phyloP scores from a whole-genome alignment of 257 asterid species.

The Salvia rosmarinus region DNA sequence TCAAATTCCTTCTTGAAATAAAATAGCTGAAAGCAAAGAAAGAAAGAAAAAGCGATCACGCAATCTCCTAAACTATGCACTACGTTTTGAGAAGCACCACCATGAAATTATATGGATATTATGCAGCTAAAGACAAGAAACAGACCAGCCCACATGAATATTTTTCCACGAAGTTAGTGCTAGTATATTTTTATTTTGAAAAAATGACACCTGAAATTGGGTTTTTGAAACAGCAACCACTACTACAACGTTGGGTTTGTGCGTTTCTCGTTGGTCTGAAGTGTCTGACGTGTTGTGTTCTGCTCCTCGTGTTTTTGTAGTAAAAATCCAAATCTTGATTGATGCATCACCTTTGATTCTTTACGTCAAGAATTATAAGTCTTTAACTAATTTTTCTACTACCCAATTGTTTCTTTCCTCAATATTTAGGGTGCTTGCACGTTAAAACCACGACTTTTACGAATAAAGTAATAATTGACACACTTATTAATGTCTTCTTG shows the following conservation, averaged over 20 bases:
- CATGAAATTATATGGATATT: slow-evolving; percentile 28
- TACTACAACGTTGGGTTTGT: not conserved
- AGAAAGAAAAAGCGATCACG: no score
- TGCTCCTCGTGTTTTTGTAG: slow-evolving; percentile 35
- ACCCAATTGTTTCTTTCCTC: no score
- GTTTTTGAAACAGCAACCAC: slow-evolving; percentile 21
- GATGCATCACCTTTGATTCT: no score
- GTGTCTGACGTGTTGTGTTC: slow-evolving; percentile 40
- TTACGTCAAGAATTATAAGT: not conserved
- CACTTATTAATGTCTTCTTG: no score
- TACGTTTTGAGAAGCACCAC: not conserved
- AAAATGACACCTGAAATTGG: slow-evolving; percentile 25
- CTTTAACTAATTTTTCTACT: not conserved
- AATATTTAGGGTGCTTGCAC: no score
- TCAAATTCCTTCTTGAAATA: slow-evolving; percentile 29
- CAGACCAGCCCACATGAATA: slow-evolving; percentile 20
- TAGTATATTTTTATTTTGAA: no score
- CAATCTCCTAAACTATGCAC: no score
- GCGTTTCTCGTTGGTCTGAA: slow-evolving; percentile 29
- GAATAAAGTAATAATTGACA: no score
- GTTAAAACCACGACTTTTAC: no score
- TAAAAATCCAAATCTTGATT: not conserved
- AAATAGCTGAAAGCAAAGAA: no score
- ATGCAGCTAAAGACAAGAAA: slow-evolving; percentile 16
- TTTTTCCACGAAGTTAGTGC: no score